Conservation (phyloP, 2,329 filamentous ascomycete genomes). For the Monosporascus sp. region DNA sequence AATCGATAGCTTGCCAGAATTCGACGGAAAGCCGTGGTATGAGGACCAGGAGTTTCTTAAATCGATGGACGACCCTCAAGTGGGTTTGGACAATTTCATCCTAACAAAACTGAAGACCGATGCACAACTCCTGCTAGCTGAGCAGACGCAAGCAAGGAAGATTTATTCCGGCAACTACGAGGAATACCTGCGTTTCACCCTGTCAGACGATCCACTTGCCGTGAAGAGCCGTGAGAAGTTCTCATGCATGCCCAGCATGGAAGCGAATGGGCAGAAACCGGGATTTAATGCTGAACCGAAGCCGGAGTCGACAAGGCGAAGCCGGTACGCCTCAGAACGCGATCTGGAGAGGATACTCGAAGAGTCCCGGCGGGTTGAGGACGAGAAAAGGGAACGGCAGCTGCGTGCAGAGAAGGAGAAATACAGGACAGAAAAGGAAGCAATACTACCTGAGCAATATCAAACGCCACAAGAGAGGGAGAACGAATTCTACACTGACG, state of each 20-base stretch:
- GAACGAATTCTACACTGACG: slow-evolving; percentile 58
- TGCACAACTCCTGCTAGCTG: slow-evolving; percentile 28
- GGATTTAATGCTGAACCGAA: slow-evolving; percentile 47
- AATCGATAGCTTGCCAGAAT: slow-evolving; percentile 48
- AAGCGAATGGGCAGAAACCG: slow-evolving; percentile 29
- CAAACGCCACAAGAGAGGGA: slow-evolving; percentile 57
- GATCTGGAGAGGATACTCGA: slow-evolving; percentile 69
- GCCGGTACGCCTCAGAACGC: slow-evolving; percentile 64
- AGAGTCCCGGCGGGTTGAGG: slow-evolving; percentile 66
- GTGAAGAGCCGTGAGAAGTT: slow-evolving; percentile 53
- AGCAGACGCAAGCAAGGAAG: slow-evolving; percentile 36
- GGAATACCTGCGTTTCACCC: slow-evolving; percentile 50
- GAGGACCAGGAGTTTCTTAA: slow-evolving; percentile 41
- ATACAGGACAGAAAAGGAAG: slow-evolving; percentile 70
- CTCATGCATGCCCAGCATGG: slow-evolving; percentile 33
- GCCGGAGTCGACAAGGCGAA: slow-evolving; percentile 45
- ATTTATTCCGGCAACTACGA: slow-evolving; percentile 45
- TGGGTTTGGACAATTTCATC: slow-evolving; percentile 41
- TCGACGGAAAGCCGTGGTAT: slow-evolving; percentile 41
- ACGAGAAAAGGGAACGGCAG: slow-evolving; percentile 65
- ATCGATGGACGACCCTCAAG: slow-evolving; percentile 33
- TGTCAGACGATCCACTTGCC: slow-evolving; percentile 50
- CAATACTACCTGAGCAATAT: slow-evolving; percentile 66
- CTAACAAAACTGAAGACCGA: slow-evolving; percentile 40
- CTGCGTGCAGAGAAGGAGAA: slow-evolving; percentile 60